Evolutionary conservation across 164 flowering plant genomes (phyloP), one percentile per base, ranked within the genome.

Genomic region (Tetrastigma voinierianum): DNA sequence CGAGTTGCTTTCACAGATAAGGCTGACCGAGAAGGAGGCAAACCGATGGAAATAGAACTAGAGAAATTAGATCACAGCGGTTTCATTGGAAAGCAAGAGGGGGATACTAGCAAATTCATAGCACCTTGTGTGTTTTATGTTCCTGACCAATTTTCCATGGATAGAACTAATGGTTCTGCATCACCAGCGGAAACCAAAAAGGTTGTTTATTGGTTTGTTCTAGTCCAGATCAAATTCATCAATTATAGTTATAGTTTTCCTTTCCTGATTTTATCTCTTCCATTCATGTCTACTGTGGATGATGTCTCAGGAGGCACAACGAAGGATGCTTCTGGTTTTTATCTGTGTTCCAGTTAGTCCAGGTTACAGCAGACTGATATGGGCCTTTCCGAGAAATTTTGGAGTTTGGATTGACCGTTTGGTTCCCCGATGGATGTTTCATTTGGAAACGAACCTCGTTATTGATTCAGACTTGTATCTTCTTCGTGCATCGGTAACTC

Each of bases 271-370:
- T 5, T 13, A 13, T n/a, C n/a, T 2, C 52, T 49, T 49, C 16
- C 25, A 15, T 56, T 43, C 7, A 46, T 20, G 2, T 63, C 7
- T 13, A 12, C 62, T 54, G 12, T 11, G 72, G 52, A 77, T 84
- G 89, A 83, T 53, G 18, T 67, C 51, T 43, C 77, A 25, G 19
- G 77, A 46, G 25, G 16, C 59, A 56, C 65, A 74, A 56, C 72
- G 70, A 65, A 74, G 62, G 69, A 17, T 62, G 16, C 74, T 85
- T 67, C 67, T 89, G 46, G 71, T 91, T 63, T 88, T 93, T 64
- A 73, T 89, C 10, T 89, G 94, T 62, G 57, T 93, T 77, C 98
- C 97, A 16, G 97, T 93, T 45, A 86, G 90, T 75, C 97, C 98
- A 1, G 97, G 98, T 58, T 69, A 79, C 16, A 93, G 96, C 83